A percentile compares a stretch with the other conserved stretches of the same genome.
Evolutionary conservation across 192 early-diverging fungal genomes (phyloP).

Genomic region (Coemansia sp.): DNA sequence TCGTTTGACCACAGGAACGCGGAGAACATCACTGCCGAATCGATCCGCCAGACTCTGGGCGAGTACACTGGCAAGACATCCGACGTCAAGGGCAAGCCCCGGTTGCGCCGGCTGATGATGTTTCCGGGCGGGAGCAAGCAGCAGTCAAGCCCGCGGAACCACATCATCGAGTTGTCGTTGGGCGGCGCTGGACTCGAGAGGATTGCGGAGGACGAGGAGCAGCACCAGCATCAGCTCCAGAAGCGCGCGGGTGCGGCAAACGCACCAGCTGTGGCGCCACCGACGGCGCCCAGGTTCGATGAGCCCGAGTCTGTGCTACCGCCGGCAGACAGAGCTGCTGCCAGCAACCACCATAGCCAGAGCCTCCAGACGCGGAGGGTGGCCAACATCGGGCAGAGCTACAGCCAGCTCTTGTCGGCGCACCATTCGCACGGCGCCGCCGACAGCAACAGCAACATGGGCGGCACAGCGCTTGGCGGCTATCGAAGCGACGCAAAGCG

Average conservation of each 20-base stretch:
- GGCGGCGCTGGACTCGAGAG: constrained; percentile 19
- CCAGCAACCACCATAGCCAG: neutral
- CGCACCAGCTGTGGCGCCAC: neutral
- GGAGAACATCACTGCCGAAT: constrained; percentile 25
- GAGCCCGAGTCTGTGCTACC: constrained; percentile 7
- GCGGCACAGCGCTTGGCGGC: neutral
- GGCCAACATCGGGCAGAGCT: neutral
- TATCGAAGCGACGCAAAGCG: constrained; percentile 22
- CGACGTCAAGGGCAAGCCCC: constrained; percentile 22
- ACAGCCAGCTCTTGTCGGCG: neutral
- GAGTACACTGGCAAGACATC: constrained; percentile 31
- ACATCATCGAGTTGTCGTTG: neutral
- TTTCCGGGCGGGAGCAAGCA: constrained; percentile 12
- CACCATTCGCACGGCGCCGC: neutral
- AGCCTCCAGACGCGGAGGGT: neutral
- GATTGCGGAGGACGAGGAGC: constrained; percentile 51
- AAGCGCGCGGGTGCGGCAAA: neutral
- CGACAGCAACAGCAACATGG: neutral
- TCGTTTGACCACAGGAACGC: constrained; percentile 20
- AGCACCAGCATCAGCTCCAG: constrained; percentile 6
- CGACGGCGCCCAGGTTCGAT: neutral
- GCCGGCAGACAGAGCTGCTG: neutral
- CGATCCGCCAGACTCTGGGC: constrained; percentile 29
- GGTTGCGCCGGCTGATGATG: constrained; percentile 38
- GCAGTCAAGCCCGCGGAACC: constrained; percentile 14